Evolutionary conservation across 2,329 filamentous ascomycete genomes (phyloP).

Genomic region (Lecanosticta acicola): DNA sequence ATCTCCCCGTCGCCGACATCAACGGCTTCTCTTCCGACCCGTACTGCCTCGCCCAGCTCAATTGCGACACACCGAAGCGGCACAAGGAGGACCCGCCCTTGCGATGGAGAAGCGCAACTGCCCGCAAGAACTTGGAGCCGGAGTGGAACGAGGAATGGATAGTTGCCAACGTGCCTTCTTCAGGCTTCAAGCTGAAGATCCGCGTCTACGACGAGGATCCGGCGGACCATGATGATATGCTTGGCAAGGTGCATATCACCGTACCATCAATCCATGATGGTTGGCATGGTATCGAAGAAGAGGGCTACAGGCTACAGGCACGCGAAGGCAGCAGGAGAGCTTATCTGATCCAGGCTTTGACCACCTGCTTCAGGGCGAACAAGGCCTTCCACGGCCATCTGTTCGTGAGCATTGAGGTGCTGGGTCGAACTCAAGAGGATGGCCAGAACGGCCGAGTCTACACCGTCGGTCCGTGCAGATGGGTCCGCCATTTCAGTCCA

Average conservation of each 20-base stretch:
- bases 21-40: conserved; percentile 75
- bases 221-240: conserved; percentile 75
- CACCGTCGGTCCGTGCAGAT: conserved; percentile 70
- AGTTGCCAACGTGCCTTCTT: conserved; percentile 75
- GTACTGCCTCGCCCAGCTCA: conserved; percentile 71
- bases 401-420: conserved; percentile 67
- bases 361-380: conserved; percentile 56
- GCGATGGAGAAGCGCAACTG: conserved; percentile 67
- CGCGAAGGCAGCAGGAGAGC: conserved; percentile 81
- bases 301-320: conserved; percentile 70
- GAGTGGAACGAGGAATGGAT: conserved; percentile 82
- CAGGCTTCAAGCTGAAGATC: conserved; percentile 78
- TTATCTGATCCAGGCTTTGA: conserved; percentile 66
- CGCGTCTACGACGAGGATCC: conserved; percentile 87
- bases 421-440: conserved; percentile 67
- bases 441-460: conserved; percentile 59
- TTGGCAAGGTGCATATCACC: conserved; percentile 76
- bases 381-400: conserved; percentile 65
- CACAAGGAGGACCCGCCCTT: conserved; percentile 83
- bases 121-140: conserved; percentile 66
- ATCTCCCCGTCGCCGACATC: conserved; percentile 78
- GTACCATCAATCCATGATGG: conserved; percentile 55
- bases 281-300: conserved; percentile 63
- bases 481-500: conserved; percentile 80
- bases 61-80: conserved; percentile 61